phyloP scores from a whole-genome alignment of 2,329 filamentous ascomycete genomes.

The Exophiala calicioides region DNA sequence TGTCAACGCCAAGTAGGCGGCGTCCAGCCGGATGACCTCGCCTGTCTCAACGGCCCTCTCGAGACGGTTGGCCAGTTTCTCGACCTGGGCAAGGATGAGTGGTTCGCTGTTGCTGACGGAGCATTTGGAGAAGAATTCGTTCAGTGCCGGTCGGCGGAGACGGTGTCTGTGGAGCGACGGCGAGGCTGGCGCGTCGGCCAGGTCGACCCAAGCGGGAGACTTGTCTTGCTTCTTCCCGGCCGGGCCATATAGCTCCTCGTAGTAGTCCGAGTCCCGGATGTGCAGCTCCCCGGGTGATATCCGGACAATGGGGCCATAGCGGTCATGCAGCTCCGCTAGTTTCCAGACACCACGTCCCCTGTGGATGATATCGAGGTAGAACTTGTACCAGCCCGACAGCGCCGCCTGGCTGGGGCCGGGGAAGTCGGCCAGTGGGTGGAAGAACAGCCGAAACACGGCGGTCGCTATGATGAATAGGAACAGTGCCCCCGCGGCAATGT shows the following conservation, averaged over 20 bases:
- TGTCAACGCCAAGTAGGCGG: constrained; percentile 41
- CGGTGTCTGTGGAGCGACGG: constrained; percentile 32
- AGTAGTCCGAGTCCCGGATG: constrained; percentile 39
- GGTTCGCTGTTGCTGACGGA: constrained; percentile 29
- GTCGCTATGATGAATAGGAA: too few relatives aligned
- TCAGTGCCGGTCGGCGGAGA: constrained; percentile 30
- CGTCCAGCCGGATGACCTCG: constrained; percentile 12
- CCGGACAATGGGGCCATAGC: constrained; percentile 42
- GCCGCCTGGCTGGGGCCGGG: constrained; percentile 38
- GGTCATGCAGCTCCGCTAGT: constrained; percentile 37
- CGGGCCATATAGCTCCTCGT: constrained; percentile 37
- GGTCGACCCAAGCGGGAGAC: constrained; percentile 25
- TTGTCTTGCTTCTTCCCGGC: constrained; percentile 33
- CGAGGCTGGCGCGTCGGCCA: constrained; percentile 23
- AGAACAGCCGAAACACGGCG: constrained; percentile 35
- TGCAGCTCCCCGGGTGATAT: constrained; percentile 39
- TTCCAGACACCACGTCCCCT: constrained; percentile 37
- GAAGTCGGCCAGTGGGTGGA: constrained; percentile 36
- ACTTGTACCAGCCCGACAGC: constrained; percentile 34
- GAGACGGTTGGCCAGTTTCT: constrained; percentile 28
- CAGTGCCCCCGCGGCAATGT: too few relatives aligned
- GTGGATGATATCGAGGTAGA: constrained; percentile 36
- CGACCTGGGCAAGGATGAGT: constrained; percentile 31
- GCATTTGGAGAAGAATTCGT: constrained; percentile 32
- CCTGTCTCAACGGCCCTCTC: constrained; percentile 10